Evolutionary conservation across 768 basidiomycete genomes (phyloP).

Genomic region (Hydnomerulius pinastri): DNA sequence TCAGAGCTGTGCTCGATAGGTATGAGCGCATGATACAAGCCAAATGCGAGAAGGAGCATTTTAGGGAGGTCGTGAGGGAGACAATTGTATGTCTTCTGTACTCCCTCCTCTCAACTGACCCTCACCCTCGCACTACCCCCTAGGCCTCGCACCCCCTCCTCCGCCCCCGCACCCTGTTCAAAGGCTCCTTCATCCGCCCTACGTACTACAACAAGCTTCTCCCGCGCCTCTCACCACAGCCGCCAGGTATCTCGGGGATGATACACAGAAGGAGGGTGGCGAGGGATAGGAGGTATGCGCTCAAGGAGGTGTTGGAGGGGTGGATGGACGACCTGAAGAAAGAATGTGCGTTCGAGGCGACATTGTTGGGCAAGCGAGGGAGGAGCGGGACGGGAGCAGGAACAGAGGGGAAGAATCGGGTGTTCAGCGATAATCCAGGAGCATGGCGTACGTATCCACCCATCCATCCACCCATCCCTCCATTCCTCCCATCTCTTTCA

Average conservation of each 20-base stretch:
- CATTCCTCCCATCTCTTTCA: not conserved
- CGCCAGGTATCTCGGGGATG: conserved; percentile 67
- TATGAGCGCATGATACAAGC: conserved; percentile 60
- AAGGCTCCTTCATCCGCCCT: conserved; percentile 69
- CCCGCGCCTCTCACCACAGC: conserved; percentile 81
- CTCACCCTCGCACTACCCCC: not conserved
- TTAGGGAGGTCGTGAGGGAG: conserved; percentile 46
- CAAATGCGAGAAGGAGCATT: conserved; percentile 50
- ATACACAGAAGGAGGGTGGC: conserved; percentile 51
- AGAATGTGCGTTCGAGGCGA: conserved; percentile 43
- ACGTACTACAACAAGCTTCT: conserved; percentile 67
- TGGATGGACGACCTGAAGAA: conserved; percentile 34
- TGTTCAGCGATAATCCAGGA: conserved; percentile 21
- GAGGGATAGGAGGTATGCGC: conserved; percentile 47
- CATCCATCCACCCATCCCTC: not conserved
- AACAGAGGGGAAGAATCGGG: conserved; percentile 31
- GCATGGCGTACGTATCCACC: conserved; percentile 22
- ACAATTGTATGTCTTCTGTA: conserved; percentile 50
- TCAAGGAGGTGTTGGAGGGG: conserved; percentile 33
- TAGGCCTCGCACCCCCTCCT: conserved; percentile 42
- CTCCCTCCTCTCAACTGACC: not conserved
- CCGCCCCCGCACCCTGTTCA: conserved; percentile 64
- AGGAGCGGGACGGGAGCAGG: not conserved
- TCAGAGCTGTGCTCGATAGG: conserved; percentile 48
- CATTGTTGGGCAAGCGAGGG: conserved; percentile 4